Percentiles rank a stretch among this genome's conserved stretches.
Conservation (phyloP, 768 basidiomycete species). For the Mycena pura region DNA sequence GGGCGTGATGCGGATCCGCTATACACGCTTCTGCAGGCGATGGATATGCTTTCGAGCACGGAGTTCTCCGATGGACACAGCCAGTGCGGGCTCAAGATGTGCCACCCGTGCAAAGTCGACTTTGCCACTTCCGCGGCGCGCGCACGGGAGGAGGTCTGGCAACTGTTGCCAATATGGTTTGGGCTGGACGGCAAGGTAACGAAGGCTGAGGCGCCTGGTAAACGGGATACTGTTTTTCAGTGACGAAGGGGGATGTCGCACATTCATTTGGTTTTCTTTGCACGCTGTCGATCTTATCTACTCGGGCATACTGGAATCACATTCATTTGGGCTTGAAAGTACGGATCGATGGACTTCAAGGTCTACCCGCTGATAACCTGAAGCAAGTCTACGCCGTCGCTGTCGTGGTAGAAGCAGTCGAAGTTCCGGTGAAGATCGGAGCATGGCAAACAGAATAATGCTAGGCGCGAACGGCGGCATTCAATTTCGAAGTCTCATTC, state of each 20-base stretch:
- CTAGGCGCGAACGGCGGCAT: no score
- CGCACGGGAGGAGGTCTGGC: slow-evolving; percentile 69
- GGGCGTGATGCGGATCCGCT: slow-evolving; percentile 80
- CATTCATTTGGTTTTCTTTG: slow-evolving; percentile 17
- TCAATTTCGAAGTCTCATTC: no score
- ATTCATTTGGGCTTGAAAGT: slow-evolving; percentile 6
- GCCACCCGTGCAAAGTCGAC: slow-evolving; percentile 55
- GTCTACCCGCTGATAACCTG: not conserved
- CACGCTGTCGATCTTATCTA: slow-evolving; percentile 1
- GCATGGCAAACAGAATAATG: slow-evolving; percentile 17
- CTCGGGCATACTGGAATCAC: slow-evolving; percentile 11
- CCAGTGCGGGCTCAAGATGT: slow-evolving; percentile 62
- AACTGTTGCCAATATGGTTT: slow-evolving; percentile 68
- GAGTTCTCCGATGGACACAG: slow-evolving; percentile 72
- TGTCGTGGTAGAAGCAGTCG: not conserved
- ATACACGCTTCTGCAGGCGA: slow-evolving; percentile 69
- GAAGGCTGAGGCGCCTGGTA: not conserved
- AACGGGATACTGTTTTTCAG: not conserved
- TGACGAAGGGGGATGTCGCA: not conserved
- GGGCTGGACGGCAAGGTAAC: slow-evolving; percentile 42
- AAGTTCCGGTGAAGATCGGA: slow-evolving; percentile 4
- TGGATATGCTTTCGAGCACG: slow-evolving; percentile 73
- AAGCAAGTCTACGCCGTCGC: not conserved
- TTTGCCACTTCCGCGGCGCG: slow-evolving; percentile 45
- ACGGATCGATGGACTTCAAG: not conserved